Percentiles rank a stretch among this genome's conserved stretches.
phyloP scores from a whole-genome alignment of 2,329 filamentous ascomycete genomes.

The Aspergillus sp. region DNA sequence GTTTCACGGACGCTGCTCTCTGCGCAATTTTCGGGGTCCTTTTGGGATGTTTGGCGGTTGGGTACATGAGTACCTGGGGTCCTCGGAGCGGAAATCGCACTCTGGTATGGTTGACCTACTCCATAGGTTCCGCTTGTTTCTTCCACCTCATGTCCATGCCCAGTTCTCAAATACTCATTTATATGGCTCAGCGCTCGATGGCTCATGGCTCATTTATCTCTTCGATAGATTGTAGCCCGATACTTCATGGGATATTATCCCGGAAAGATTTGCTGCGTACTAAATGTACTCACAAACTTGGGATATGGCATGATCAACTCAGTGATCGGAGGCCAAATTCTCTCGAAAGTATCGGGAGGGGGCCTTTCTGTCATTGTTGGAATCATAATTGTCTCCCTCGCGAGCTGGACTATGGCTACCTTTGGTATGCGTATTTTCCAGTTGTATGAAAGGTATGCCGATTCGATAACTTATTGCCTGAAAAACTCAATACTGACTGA shows the following conservation, averaged over 20 bases:
- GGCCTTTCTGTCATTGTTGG: conserved; percentile 35
- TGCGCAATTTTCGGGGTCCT: conserved; percentile 35
- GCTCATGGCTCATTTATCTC: conserved; percentile 6
- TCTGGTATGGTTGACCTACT: conserved; percentile 23
- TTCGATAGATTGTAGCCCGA: conserved; percentile 32
- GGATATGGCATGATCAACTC: conserved; percentile 41
- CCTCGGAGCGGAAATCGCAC: conserved; percentile 39
- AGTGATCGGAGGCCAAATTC: conserved; percentile 41
- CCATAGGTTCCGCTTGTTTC: too few species aligned
- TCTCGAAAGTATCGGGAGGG: conserved; percentile 36
- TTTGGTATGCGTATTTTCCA: conserved; percentile 41
- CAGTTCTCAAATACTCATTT: too few species aligned
- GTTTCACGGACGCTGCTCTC: conserved; percentile 36
- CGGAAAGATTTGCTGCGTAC: conserved; percentile 33
- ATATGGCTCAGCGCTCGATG: not conserved
- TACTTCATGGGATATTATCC: conserved; percentile 43
- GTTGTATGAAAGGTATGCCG: conserved; percentile 36
- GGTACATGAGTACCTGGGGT: conserved; percentile 40
- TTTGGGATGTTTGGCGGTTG: conserved; percentile 28
- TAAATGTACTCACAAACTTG: conserved; percentile 40
- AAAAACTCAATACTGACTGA: too few species aligned
- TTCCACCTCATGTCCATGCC: too few species aligned
- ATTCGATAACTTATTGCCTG: too few species aligned
- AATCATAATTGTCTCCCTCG: conserved; percentile 32
- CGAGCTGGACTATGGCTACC: conserved; percentile 30